Evolutionary conservation across 1,284 basidiomycete genomes (phyloP).

Genomic region (Thecaphora thlaspeos): DNA sequence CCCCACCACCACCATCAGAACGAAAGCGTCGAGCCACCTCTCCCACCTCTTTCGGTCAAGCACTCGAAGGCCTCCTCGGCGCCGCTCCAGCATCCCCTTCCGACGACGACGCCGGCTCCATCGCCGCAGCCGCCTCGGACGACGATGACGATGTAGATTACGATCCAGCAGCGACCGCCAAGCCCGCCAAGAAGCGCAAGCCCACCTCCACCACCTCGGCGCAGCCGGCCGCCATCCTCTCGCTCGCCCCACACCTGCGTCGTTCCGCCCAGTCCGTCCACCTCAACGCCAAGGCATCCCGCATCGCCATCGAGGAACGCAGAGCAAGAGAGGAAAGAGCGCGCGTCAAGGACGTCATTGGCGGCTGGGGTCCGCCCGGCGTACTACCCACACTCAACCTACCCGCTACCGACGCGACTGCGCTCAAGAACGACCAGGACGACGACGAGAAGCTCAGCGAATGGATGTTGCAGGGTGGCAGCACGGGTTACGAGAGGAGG

Average conservation of each 20-base stretch:
- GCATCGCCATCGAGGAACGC: conserved; percentile 47
- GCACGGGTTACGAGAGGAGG: conserved; percentile 47
- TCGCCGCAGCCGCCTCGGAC: conserved; percentile 7
- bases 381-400: conserved; percentile 24
- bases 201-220: conserved; percentile 1
- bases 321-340: conserved; percentile 46
- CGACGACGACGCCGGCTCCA: conserved; percentile 5
- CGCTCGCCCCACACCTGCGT: conserved; percentile 52
- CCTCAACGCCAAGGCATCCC: conserved; percentile 49
- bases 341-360: conserved; percentile 54
- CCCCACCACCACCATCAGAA: conserved; percentile 17
- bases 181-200: conserved; percentile 4
- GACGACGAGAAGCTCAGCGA: conserved; percentile 22
- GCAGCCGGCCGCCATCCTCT: conserved; percentile 39
- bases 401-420: background rate
- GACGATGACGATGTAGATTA: conserved; percentile 6
- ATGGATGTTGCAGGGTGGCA: conserved; percentile 42
- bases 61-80: conserved; percentile 48
- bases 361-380: conserved; percentile 54
- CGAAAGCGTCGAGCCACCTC: conserved; percentile 52
- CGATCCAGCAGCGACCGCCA: conserved; percentile 2
- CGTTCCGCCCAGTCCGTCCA: conserved; percentile 41
- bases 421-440: conserved; percentile 8
- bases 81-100: conserved; percentile 15
- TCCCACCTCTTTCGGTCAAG: conserved; percentile 47